Base-by-base conservation (phyloP, 2,329 filamentous ascomycete genomes). In the Fusarium cicatricum region DNA sequence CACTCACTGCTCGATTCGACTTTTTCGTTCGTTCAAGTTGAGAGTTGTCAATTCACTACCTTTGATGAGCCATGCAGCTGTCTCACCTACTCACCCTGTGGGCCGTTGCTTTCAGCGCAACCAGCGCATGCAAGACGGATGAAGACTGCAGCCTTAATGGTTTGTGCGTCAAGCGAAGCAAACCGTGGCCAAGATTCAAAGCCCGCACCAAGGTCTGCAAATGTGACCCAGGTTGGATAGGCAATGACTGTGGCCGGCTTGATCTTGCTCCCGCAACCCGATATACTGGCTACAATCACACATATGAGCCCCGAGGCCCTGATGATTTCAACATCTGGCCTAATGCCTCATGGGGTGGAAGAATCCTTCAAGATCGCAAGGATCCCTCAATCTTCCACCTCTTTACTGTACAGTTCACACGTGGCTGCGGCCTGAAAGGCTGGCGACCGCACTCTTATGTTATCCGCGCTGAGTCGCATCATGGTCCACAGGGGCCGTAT, bases 341-440 rank as follows among this genome's bases (percentile, higher is more conserved):
- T 3, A 81, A 78, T 47, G 79, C 80, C 0, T 81, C 79, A 0
- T 82, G 80, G 80, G 78, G 80, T 12, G 77, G 76, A 1, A 74
- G 74, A 11, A 79, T 82, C 29, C 46, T 82, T 0, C 77, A 77
- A 33, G 80, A 82, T 43, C 76, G 68, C 0, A 14, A 62, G 0
- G 71, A 80, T 12, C 57, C 58, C 1, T 46, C 50, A 0, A 67
- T 80, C 1, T 80, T 81, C 43, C 79, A 82, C 45, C 73, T 82
- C 0, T 70, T 82, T 38, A 72, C 74, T 2, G 75, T 78, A 0
- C 77, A 82, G 42, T 80, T 82, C 52, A 69, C 72, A 0, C 71
- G 76, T 44, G 77, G 76, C 7, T 82, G 80, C 45, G 79, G 79
- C 0, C 70, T 82, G 2, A 67, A 67, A 6, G 78, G 76, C n/a